Base-by-base conservation (phyloP, 768 basidiomycete species). In the Pholiota conissans region DNA sequence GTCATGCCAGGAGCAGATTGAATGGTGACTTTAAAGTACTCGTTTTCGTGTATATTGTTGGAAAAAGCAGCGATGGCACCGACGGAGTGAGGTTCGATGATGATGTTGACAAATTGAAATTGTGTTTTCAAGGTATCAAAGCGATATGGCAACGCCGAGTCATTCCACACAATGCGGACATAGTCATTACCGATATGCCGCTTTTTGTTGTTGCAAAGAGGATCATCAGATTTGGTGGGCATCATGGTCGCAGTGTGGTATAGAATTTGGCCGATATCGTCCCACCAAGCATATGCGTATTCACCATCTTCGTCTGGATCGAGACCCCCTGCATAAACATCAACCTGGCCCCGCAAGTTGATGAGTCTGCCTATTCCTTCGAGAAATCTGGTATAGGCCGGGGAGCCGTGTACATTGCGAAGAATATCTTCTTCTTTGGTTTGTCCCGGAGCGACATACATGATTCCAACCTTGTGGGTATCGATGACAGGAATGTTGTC, bases 281-380 rank as follows among this genome's bases (percentile, higher is more conserved):
- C 95, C 93, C 95, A 97, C 95, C 96, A 99, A 0, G 95, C 94
- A 68, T 98, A 98, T 0, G 96, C 93, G 67, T 95, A 97, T 71
- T 95, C 91, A 13, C 97, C 97, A 66, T 99, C 95, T 65, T 90
- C 85, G 59, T 94, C 91, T 7, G 93, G 86, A 67, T 94, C 89
- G 24, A 98, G 80, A 3, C 94, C 93, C 7, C 95, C 97, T 2
- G 91, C 90, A 70, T 95, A 97, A 16, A 98, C 86, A 67, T 96
- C 95, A 9, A 89, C 80, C 70, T 96, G 94, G 9, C 92, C 93
- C 16, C 93, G 86, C 18, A 98, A 77, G 62, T 90, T 85, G 69
- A 98, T 92, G 56, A 98, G 78, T 48, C 90, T 77, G 1, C 96
- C 97, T 13, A 99, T 80, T 4, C 93, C 90, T 63, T 92, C 87